Conservation (phyloP, 257 asterid genomes). For the Gentiana dahurica region DNA sequence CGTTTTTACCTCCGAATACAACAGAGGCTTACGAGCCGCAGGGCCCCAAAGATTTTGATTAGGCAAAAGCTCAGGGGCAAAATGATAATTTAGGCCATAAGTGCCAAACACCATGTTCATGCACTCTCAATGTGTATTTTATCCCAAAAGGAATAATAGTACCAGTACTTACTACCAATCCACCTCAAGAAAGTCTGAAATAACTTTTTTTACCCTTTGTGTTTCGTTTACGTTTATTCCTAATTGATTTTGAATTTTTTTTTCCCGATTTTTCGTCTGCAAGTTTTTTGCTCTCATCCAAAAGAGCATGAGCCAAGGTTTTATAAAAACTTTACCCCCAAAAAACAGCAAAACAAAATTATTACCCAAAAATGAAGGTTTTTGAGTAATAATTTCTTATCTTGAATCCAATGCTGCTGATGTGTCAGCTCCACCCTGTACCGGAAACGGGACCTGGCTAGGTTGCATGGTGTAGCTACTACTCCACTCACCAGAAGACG, state of each 20-base stretch:
- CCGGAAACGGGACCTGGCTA: slow-evolving; percentile 13
- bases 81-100: slow-evolving; percentile 16
- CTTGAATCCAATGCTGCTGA: slow-evolving; percentile 8
- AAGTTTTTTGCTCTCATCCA: slow-evolving; percentile 1
- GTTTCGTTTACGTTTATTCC: slow-evolving; percentile 6
- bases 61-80: slow-evolving; percentile 12
- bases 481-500: slow-evolving; percentile 25
- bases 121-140: neutral
- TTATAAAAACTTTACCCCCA: slow-evolving; percentile 11
- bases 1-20: too few species aligned
- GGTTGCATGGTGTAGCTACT: slow-evolving; percentile 20
- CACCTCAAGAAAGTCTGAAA: slow-evolving; percentile 7
- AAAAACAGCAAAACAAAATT: slow-evolving; percentile 6
- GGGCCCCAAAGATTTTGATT: slow-evolving; percentile 11
- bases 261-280: slow-evolving; percentile 11
- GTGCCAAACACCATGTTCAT: slow-evolving; percentile 8
- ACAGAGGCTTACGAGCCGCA: neutral
- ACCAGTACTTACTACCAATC: slow-evolving; percentile 9
- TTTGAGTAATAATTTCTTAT: slow-evolving; percentile 6
- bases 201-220: slow-evolving; percentile 5
- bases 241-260: slow-evolving; percentile 11
- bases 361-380: neutral
- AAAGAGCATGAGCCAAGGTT: slow-evolving; percentile 1
- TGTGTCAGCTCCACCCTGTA: slow-evolving; percentile 11
- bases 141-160: slow-evolving; percentile 3